These are phyloP conservation scores for Didymella keratinophila DNA, from an alignment of 2,329 filamentous ascomycete species.

Conservation along the genomic window DNA sequence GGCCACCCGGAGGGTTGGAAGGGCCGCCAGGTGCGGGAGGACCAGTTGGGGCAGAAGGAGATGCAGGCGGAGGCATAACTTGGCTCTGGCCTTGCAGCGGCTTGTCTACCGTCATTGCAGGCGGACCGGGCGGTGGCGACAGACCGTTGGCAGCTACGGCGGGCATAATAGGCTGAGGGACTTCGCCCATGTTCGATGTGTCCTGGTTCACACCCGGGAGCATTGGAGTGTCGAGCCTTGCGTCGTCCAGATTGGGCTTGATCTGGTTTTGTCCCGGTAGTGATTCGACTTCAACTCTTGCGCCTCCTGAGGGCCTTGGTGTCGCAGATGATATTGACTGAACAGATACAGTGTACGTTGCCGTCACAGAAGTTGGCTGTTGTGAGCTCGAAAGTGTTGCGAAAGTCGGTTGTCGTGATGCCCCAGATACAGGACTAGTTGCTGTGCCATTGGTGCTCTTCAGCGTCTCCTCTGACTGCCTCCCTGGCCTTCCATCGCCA, in stretches of 20 bases:
- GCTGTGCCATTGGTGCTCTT: neutral
- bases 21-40: neutral
- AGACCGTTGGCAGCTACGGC: neutral
- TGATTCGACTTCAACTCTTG: neutral
- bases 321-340: neutral
- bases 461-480: neutral
- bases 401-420: neutral
- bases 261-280: constrained; percentile 6
- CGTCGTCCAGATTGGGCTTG: neutral
- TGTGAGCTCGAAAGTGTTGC: neutral
- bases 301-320: neutral
- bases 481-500: neutral
- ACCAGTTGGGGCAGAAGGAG: neutral
- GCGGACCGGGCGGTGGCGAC: neutral
- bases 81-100: constrained; percentile 18
- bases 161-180: neutral
- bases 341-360: neutral
- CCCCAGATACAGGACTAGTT: neutral
- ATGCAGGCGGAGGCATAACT: neutral
- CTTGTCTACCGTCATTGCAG: constrained; percentile 4
- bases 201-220: constrained; percentile 15
- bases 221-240: neutral
- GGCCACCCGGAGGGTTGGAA: too few relatives aligned
- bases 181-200: constrained; percentile 8
- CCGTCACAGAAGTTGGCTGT: neutral